Evolutionary conservation across 495 filamentous ascomycete species (phyloP).

Genomic region (Pyrenopolyporus hunteri): DNA sequence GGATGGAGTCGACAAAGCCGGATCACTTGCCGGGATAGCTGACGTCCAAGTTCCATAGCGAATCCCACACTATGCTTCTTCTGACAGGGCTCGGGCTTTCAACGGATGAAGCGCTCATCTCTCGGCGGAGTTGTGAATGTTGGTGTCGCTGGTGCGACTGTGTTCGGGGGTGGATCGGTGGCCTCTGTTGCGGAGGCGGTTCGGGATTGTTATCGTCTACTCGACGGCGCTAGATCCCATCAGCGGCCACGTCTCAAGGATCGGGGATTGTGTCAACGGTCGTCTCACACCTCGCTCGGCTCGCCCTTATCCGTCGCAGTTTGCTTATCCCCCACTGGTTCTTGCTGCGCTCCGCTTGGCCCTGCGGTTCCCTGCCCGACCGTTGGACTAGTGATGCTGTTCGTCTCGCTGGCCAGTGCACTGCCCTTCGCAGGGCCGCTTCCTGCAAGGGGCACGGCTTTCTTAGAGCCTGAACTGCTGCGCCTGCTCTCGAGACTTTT

Average conservation of each 20-base stretch:
- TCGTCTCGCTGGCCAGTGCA: constrained; percentile 57
- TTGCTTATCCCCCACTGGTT: constrained; percentile 14
- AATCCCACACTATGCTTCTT: constrained; percentile 59
- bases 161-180: constrained; percentile 19
- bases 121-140: constrained; percentile 38
- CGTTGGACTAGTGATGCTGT: constrained; percentile 54
- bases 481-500: constrained; percentile 89
- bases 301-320: constrained; percentile 27
- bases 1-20: background rate
- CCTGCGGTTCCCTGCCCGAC: constrained; percentile 26
- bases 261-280: constrained; percentile 41
- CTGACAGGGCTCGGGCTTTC: constrained; percentile 46
- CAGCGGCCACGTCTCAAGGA: constrained; percentile 41
- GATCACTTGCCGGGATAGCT: constrained; percentile 46
- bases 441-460: constrained; percentile 58
- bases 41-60: constrained; percentile 59
- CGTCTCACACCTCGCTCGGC: constrained; percentile 43
- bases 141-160: constrained; percentile 28
- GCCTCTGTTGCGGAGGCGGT: constrained; percentile 25
- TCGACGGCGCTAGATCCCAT: constrained; percentile 40
- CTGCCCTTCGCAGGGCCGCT: constrained; percentile 47
- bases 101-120: constrained; percentile 40
- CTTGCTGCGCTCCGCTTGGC: constrained; percentile 28
- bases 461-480: constrained; percentile 82
- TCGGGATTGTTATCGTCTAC: constrained; percentile 21